These are phyloP conservation scores for Spongospora subterranea DNA, from an alignment of 208 protist species.

Conservation along the genomic window DNA sequence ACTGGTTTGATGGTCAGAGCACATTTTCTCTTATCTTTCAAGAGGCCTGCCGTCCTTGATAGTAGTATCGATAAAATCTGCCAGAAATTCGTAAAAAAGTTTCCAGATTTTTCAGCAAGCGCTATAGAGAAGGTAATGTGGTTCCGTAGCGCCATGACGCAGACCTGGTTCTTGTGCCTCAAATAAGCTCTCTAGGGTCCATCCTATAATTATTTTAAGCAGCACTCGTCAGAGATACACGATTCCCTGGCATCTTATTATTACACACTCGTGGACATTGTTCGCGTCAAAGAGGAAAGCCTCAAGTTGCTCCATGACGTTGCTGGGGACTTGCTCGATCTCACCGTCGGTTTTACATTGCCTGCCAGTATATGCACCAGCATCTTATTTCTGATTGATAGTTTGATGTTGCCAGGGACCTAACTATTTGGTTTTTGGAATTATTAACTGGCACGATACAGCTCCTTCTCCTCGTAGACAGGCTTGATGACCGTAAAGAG, in stretches of 20 bases:
- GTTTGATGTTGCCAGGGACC: slow-evolving; percentile 35
- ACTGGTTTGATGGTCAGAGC: not conserved
- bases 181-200: not conserved
- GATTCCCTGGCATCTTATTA: not conserved
- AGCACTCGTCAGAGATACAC: not conserved
- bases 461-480: slow-evolving; percentile 19
- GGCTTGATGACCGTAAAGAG: slow-evolving; percentile 35
- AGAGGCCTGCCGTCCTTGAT: slow-evolving; percentile 21
- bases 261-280: slow-evolving; percentile 29
- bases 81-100: slow-evolving; percentile 56
- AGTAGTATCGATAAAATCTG: slow-evolving; percentile 32
- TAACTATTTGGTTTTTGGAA: slow-evolving; percentile 50
- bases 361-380: not conserved
- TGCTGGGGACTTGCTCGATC: not conserved
- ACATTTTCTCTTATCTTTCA: slow-evolving; percentile 16
- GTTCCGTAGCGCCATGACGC: no score
- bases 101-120: slow-evolving; percentile 30
- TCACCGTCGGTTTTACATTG: not conserved
- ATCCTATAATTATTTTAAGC: slow-evolving; percentile 17
- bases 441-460: not conserved
- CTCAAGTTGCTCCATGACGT: slow-evolving; percentile 18
- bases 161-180: not conserved
- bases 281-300: slow-evolving; percentile 7
- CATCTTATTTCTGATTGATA: not conserved
- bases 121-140: slow-evolving; percentile 8